These are phyloP conservation scores for Gentiana dahurica DNA, from an alignment of 257 asterid genomes.

Conservation along the genomic window DNA sequence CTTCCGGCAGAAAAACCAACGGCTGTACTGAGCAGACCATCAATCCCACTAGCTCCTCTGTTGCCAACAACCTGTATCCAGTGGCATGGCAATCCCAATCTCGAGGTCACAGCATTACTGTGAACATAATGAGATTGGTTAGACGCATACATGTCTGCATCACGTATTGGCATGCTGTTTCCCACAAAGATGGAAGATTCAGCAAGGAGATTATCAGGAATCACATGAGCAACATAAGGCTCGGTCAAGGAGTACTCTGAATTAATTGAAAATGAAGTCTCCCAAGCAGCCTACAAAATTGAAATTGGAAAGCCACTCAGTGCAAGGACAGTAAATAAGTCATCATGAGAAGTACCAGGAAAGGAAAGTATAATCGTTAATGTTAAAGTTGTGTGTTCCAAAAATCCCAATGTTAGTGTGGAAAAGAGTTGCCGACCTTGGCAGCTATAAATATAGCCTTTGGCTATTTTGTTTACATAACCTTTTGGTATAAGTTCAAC, in stretches of 20 bases:
- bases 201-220: constrained; percentile 49
- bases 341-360: not conserved
- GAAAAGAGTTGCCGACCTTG: no score
- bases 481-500: no score
- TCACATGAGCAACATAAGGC: constrained; percentile 73
- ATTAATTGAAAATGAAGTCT: constrained; percentile 49
- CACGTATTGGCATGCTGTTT: constrained; percentile 98
- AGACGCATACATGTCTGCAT: constrained; percentile 83
- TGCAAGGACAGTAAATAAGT: not conserved
- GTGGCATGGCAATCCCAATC: constrained; percentile 65
- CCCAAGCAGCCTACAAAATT: constrained; percentile 67
- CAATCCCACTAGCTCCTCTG: constrained; percentile 98
- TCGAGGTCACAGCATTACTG: constrained; percentile 27
- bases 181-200: constrained; percentile 86
- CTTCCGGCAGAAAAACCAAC: constrained; percentile 86
- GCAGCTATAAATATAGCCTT: no score
- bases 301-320: constrained; percentile 10
- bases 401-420: no score
- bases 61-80: constrained; percentile 69
- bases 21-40: constrained; percentile 93
- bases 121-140: constrained; percentile 43
- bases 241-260: constrained; percentile 80
- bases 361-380: not conserved
- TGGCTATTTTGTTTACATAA: no score
- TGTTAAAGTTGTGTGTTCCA: no score